Base-by-base conservation (phyloP, 768 basidiomycete species). In the Solioccasus polychromus region DNA sequence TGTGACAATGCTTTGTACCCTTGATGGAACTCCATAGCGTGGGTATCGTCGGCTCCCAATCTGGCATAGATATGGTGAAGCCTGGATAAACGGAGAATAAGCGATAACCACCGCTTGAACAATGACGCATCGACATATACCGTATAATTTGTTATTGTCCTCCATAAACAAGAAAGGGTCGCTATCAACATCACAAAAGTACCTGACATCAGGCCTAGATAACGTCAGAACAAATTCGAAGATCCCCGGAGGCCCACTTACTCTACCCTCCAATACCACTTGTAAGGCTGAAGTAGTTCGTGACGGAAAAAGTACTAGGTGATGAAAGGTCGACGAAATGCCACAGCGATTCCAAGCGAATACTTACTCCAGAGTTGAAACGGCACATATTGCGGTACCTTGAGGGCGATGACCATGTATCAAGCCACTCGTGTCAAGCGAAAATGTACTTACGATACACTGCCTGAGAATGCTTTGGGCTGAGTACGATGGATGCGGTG, bases 381-480 rank as follows among this genome's bases (percentile, higher is more conserved):
- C 85, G 72, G 60, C 85, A 87, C 85, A 88, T 86, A 44, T 85
- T 83, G n/a, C 83, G 74, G 53, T 88, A 85, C n/a, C 70, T 75
- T 28, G 8, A 19, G 10, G 36, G 14, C 9, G 30, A 31, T 39
- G 11, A n/a, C n/a, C n/a, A n/a, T n/a, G n/a, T n/a, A n/a, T 11
- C 48, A 23, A 45, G 23, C 12, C 8, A 12, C 10, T 17, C 12
- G 11, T 35, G 12, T 15, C 20, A 35, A n/a, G 19, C 9, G 20
- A 4, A 23, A 35, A 14, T 9, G 40, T 12, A 67, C 70, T 54
- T 42, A 74, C 72, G 74, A 67, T 6, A 76, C 66, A 47, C 74
- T 76, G 29, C 70, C 74, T 74, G 35, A 7, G 41, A 30, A 50
- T 52, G 25, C 34, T 28, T 41, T 39, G 34, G n/a, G 40, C 39